These are phyloP conservation scores for Trichophyton rubrum DNA, from an alignment of 2,329 filamentous ascomycete genomes.

Conservation along the genomic window DNA sequence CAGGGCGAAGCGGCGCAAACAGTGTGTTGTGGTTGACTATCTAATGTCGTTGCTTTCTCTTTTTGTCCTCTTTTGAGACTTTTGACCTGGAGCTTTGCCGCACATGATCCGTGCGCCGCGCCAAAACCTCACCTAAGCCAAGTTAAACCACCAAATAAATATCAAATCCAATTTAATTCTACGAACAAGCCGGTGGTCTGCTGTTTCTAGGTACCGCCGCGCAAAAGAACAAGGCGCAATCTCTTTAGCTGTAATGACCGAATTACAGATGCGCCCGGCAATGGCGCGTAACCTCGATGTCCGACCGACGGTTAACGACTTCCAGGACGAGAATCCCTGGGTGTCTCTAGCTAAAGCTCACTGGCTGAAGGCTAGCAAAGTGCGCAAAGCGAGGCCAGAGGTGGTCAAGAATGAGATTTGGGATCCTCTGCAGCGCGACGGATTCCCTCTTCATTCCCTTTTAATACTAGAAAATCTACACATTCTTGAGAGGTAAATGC, in stretches of 20 bases:
- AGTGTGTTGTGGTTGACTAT: neutral
- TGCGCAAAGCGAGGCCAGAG: conserved; percentile 65
- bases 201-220: neutral
- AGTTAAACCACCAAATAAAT: neutral
- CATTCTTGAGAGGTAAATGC: conserved; percentile 60
- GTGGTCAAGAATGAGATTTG: conserved; percentile 79
- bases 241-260: neutral
- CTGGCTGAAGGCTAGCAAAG: conserved; percentile 63
- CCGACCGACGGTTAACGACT: conserved; percentile 31
- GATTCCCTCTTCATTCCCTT: conserved; percentile 65
- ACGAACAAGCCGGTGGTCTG: neutral
- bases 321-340: conserved; percentile 36
- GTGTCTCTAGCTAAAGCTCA: conserved; percentile 65
- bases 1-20: neutral
- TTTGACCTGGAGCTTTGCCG: neutral
- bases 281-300: conserved; percentile 46
- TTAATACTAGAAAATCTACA: conserved; percentile 81
- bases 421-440: conserved; percentile 71
- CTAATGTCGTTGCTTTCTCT: neutral
- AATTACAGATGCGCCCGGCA: conserved; percentile 32
- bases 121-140: neutral
- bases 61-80: neutral
- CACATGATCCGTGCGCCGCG: neutral
- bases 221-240: neutral
- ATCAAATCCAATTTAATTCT: neutral